phyloP scores from a whole-genome alignment of 768 basidiomycete species.

The Boletus rex-veris region DNA sequence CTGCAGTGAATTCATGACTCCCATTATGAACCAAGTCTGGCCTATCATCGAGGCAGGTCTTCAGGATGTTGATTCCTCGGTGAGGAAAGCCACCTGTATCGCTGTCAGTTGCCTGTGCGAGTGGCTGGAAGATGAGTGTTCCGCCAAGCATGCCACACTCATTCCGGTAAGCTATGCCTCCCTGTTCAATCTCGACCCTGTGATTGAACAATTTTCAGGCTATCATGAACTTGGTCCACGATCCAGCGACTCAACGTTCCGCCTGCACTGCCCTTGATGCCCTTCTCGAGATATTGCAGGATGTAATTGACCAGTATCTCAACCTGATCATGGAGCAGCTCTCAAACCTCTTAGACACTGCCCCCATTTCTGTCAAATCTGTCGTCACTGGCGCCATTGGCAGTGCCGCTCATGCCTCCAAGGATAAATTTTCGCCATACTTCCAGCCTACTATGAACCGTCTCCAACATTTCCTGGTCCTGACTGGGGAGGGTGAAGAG shows the following conservation, averaged over 20 bases:
- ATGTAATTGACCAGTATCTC: constrained; percentile 88
- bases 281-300: constrained; percentile 89
- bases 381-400: constrained; percentile 98
- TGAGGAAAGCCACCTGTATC: constrained; percentile 94
- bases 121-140: constrained; percentile 93
- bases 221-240: constrained; percentile 88
- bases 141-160: constrained; percentile 74
- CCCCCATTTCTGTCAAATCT: constrained; percentile 83
- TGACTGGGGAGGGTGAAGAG: constrained; percentile 88
- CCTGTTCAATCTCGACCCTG: not conserved
- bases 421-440: constrained; percentile 87
- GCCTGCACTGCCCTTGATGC: constrained; percentile 98
- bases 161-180: constrained; percentile 62
- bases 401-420: constrained; percentile 95
- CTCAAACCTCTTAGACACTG: constrained; percentile 78
- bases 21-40: constrained; percentile 89
- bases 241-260: constrained; percentile 79
- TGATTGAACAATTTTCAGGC: constrained; percentile 43
- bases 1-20: constrained; percentile 96
- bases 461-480: constrained; percentile 82
- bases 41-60: constrained; percentile 89
- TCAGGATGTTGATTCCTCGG: constrained; percentile 74
- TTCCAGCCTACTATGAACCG: constrained; percentile 89
- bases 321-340: constrained; percentile 94
- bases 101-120: constrained; percentile 96